Evolutionary conservation across 495 filamentous ascomycete genomes (phyloP).

Genomic region (Mytilinidion resinicola): DNA sequence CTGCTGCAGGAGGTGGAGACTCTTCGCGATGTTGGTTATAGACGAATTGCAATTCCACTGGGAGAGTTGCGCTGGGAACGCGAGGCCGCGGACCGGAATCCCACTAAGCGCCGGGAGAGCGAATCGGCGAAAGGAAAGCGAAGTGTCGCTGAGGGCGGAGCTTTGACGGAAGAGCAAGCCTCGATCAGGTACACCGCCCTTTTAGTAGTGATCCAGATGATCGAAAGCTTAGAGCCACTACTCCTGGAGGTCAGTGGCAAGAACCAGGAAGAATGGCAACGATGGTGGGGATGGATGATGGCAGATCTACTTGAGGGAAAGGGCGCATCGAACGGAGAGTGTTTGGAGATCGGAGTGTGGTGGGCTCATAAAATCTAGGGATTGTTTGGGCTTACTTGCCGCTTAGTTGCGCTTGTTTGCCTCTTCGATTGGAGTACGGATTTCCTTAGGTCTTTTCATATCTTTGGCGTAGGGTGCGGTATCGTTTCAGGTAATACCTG

Average conservation of each 20-base stretch:
- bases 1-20: constrained; percentile 73
- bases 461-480: constrained; percentile 77
- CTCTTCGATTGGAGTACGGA: constrained; percentile 1
- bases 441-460: constrained; percentile 49
- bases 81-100: constrained; percentile 48
- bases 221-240: constrained; percentile 79
- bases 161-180: constrained; percentile 63
- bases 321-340: constrained; percentile 77
- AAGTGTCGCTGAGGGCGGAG: constrained; percentile 14
- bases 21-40: constrained; percentile 62
- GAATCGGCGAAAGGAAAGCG: constrained; percentile 35
- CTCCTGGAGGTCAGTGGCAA: constrained; percentile 77
- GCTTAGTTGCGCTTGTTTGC: constrained; percentile 5
- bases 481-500: constrained; percentile 93
- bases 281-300: constrained; percentile 84
- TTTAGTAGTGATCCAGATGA: constrained; percentile 75
- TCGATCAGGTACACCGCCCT: constrained; percentile 74
- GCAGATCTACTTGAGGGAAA: constrained; percentile 71
- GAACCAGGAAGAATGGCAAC: constrained; percentile 85
- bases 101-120: constrained; percentile 18
- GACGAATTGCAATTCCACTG: constrained; percentile 77
- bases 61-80: constrained; percentile 85
- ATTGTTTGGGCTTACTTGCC: constrained; percentile 27
- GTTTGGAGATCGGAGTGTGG: constrained; percentile 91
- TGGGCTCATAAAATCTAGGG: constrained; percentile 66